phyloP scores from a whole-genome alignment of 2,329 filamentous ascomycete genomes.

The Onygenales sp. region DNA sequence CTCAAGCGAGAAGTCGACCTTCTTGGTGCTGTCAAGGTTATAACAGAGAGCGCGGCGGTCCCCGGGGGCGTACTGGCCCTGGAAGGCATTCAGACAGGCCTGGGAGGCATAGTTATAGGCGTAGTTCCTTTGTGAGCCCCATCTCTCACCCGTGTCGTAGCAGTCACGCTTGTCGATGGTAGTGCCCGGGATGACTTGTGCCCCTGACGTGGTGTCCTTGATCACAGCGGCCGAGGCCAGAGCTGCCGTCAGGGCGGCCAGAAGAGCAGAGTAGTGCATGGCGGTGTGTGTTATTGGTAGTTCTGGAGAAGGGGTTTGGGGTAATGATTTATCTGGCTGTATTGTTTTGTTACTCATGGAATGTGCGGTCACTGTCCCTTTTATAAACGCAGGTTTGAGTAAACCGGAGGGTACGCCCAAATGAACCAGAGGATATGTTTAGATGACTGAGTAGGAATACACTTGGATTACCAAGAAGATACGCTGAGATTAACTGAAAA shows the following conservation, averaged over 20 bases:
- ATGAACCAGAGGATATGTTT: no score
- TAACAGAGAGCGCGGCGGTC: background rate
- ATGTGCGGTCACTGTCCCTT: no score
- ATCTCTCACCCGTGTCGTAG: background rate
- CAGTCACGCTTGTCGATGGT: background rate
- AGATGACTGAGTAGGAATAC: no score
- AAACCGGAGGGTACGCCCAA: no score
- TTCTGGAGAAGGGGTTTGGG: background rate
- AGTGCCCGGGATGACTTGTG: background rate
- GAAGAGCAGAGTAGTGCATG: background rate
- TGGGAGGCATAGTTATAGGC: background rate
- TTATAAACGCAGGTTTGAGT: no score
- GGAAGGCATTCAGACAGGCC: background rate
- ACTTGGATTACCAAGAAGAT: no score
- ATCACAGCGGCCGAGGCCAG: background rate
- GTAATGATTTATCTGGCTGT: no score
- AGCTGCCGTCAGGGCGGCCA: background rate
- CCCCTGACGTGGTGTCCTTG: background rate
- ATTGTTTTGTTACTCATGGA: no score
- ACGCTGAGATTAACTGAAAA: no score
- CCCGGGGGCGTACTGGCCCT: background rate
- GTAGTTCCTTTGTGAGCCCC: background rate
- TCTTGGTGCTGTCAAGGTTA: background rate
- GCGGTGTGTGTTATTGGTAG: background rate
- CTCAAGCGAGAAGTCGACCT: background rate